Evolutionary conservation across 176 grass and related monocot species (phyloP), one percentile per base, ranked within the genome.

Genomic region (Eleusine indica): DNA sequence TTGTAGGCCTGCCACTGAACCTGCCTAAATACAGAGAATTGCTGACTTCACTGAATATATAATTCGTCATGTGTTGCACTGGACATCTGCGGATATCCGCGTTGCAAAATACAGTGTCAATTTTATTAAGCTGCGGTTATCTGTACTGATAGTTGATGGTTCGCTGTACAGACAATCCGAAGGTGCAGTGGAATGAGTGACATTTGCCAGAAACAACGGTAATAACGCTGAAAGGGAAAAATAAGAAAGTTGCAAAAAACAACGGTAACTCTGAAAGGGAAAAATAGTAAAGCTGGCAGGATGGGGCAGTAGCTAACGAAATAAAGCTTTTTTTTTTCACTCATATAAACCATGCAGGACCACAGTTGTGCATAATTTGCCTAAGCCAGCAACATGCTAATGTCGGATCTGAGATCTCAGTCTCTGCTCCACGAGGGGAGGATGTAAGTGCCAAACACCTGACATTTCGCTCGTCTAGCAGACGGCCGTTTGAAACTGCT

Each of bases 331-430:
- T 35, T 35, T 32, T 43, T 10, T 11, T n/a, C 25, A 18, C 7
- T 44, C 19, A 14, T 54, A 49, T 53, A 53, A 17, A 53, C 5
- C 51, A 53, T 53, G 46, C 18, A 70, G 35, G 66, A 57, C 67
- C 79, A 77, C 75, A 25, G 46, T 38, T 17, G 35, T 8, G 58
- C 60, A 67, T 80, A 47, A 80, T 67, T 66, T 43, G 38, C 16
- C 38, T 19, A 46, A 5, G 4, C 14, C 43, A 8, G 35, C 39
- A 11, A 42, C 9, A 22, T 39, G 78, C 1, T 39, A 21, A 15
- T 75, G 49, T 74, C 51, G 49, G 61, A 80, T 75, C 69, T 68
- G 48, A 68, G 69, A 75, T 84, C 62, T 29, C 21, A 61, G 22
- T 37, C n/a, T 56, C 52, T 19, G 52, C 4, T 56, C 52, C 3